phyloP scores from a whole-genome alignment of 2,329 filamentous ascomycete genomes.

The Colletotrichum musae region DNA sequence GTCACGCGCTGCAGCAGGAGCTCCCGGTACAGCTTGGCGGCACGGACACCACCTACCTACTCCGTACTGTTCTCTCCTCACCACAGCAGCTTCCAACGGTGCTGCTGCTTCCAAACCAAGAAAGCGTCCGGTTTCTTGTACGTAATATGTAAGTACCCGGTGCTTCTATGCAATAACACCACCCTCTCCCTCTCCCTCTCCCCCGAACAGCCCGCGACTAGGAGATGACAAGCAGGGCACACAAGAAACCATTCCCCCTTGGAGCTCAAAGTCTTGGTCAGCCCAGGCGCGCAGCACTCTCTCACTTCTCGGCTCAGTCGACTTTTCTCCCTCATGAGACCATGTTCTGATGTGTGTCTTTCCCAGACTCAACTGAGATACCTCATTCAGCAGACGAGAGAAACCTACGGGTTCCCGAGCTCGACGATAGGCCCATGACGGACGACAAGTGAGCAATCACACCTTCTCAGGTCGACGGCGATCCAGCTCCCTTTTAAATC shows the following conservation, averaged over 20 bases:
- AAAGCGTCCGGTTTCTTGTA: constrained; percentile 1
- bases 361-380: constrained; percentile 1
- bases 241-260: constrained; percentile 1
- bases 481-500: constrained; percentile 7
- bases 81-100: no score
- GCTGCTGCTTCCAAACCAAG: no score
- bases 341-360: constrained; percentile 9
- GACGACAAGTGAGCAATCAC: no score
- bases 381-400: not conserved
- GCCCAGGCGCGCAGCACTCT: no score
- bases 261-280: not conserved
- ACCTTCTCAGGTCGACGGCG: no score
- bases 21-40: not conserved
- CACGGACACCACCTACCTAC: not conserved
- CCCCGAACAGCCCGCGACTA: constrained; percentile 1
- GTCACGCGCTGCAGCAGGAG: not conserved
- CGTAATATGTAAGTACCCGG: constrained; percentile 20
- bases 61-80: no score
- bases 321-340: constrained; percentile 17
- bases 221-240: not conserved
- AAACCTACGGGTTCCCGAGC: not conserved
- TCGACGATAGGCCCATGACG: not conserved
- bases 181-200: not conserved
- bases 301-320: not conserved
- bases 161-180: constrained; percentile 14